These are phyloP conservation scores for Ustilago vetiveriae DNA, from an alignment of 1,284 basidiomycete species.

Conservation along the genomic window DNA sequence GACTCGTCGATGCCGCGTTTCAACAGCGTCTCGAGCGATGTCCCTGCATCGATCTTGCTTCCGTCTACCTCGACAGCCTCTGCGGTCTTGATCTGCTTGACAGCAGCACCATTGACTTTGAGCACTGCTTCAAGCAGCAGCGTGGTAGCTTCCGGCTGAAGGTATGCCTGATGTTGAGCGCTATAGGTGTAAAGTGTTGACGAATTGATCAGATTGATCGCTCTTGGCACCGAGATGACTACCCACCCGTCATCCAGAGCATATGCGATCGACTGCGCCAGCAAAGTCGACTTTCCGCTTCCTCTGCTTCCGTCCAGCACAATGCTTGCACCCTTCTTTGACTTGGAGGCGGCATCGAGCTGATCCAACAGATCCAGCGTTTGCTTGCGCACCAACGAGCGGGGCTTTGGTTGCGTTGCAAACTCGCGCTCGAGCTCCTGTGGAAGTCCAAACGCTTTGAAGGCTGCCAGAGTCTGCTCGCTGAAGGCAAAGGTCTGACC, in stretches of 20 bases:
- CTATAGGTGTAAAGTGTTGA: conserved; percentile 81
- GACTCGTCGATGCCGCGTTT: conserved; percentile 28
- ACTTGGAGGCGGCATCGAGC: conserved; percentile 44
- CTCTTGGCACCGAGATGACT: conserved; percentile 87
- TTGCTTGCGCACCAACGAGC: conserved; percentile 51
- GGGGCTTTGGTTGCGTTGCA: conserved; percentile 41
- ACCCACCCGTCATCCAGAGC: conserved; percentile 79
- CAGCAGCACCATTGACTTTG: conserved; percentile 63
- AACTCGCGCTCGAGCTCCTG: conserved; percentile 50
- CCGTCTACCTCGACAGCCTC: conserved; percentile 36
- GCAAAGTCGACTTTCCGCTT: conserved; percentile 82
- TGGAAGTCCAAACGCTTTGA: conserved; percentile 54
- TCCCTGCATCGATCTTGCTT: conserved; percentile 19
- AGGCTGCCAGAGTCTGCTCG: conserved; percentile 41
- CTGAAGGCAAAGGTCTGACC: conserved; percentile 53
- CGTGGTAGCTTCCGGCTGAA: conserved; percentile 74
- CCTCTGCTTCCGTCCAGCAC: conserved; percentile 73
- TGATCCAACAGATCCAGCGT: conserved; percentile 54
- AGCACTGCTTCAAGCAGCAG: conserved; percentile 66
- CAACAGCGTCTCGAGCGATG: conserved; percentile 43
- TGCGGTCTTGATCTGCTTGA: conserved; percentile 30
- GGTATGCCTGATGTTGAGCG: conserved; percentile 78
- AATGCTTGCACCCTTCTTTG: conserved; percentile 18
- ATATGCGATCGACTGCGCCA: conserved; percentile 83
- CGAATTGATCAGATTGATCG: conserved; percentile 80